These are phyloP conservation scores for Sanghuangporus weigelae DNA, from an alignment of 1,284 basidiomycete genomes.

Conservation along the genomic window DNA sequence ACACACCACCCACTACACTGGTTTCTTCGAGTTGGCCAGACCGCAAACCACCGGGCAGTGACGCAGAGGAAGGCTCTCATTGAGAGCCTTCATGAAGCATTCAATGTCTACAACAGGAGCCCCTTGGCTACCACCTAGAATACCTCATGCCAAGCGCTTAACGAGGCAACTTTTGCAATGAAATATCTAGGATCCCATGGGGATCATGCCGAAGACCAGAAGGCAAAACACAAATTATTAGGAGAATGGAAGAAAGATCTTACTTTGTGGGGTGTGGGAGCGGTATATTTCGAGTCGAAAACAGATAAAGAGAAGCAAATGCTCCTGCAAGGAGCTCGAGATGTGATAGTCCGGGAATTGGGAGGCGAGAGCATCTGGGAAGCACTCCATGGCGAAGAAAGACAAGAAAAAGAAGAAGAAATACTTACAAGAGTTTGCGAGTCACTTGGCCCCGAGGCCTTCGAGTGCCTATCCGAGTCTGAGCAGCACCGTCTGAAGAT, in stretches of 20 bases:
- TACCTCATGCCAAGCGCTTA: background rate
- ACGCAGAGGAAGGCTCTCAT: background rate
- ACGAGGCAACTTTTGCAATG: constrained; percentile 5
- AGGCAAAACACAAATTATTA: constrained; percentile 16
- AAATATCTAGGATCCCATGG: constrained; percentile 2
- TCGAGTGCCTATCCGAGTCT: constrained; percentile 15
- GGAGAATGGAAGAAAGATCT: constrained; percentile 21
- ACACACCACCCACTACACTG: too few species aligned
- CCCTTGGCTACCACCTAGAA: background rate
- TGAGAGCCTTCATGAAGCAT: background rate
- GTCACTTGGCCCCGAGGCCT: constrained; percentile 19
- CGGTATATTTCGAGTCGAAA: constrained; percentile 2
- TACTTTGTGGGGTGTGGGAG: constrained; percentile 16
- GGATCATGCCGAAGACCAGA: constrained; percentile 12
- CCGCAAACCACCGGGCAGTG: background rate
- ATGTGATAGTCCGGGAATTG: background rate
- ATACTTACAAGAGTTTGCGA: constrained; percentile 3
- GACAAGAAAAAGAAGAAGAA: background rate
- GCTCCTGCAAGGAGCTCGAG: background rate
- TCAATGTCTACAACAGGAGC: background rate
- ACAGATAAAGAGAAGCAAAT: background rate
- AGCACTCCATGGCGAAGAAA: constrained; percentile 14
- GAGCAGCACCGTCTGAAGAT: constrained; percentile 14
- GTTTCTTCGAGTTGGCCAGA: background rate
- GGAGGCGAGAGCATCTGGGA: constrained; percentile 16